These are phyloP conservation scores for Aureobasidium sp. DNA, from an alignment of 2,329 filamentous ascomycete species.

Conservation along the genomic window DNA sequence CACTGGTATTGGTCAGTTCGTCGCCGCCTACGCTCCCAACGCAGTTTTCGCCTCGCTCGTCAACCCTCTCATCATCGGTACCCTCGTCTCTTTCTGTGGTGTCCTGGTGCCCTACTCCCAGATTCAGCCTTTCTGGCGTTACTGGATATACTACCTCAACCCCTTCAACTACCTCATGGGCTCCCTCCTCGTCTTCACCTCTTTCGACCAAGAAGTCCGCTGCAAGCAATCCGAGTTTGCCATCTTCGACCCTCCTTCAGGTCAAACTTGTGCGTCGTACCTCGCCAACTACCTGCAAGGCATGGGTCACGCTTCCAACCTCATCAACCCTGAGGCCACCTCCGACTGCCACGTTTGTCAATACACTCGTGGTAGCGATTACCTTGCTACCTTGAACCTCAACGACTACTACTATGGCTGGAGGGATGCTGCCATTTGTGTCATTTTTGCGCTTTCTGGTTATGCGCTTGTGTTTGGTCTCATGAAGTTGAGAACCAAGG, in stretches of 20 bases:
- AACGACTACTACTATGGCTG: conserved; percentile 57
- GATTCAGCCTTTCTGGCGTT: conserved; percentile 31
- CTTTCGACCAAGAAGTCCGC: conserved; percentile 36
- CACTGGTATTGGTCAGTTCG: conserved; percentile 49
- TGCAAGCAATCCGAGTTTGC: conserved; percentile 33
- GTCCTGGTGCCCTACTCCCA: conserved; percentile 30
- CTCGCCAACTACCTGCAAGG: conserved; percentile 46
- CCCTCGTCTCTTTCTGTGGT: conserved; percentile 29
- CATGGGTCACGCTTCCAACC: conserved; percentile 39
- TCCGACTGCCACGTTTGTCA: conserved; percentile 54
- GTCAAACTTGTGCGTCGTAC: conserved; percentile 53
- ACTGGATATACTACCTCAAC: conserved; percentile 33
- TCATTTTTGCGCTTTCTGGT: conserved; percentile 48
- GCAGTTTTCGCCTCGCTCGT: conserved; percentile 41
- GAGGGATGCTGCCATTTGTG: conserved; percentile 57
- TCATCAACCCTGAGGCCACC: conserved; percentile 55
- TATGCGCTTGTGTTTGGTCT: conserved; percentile 44
- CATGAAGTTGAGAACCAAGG: conserved; percentile 39
- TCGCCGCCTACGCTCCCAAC: conserved; percentile 40
- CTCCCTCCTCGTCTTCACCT: conserved; percentile 33
- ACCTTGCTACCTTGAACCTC: conserved; percentile 53
- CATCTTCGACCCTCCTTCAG: conserved; percentile 42
- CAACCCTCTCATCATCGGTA: conserved; percentile 32
- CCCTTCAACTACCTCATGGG: conserved; percentile 40
- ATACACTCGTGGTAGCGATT: conserved; percentile 53